Percentiles rank a stretch among this genome's conserved stretches.
Evolutionary conservation across 23 red algal genomes (phyloP).

Genomic region (Rhodosorus marinus): DNA sequence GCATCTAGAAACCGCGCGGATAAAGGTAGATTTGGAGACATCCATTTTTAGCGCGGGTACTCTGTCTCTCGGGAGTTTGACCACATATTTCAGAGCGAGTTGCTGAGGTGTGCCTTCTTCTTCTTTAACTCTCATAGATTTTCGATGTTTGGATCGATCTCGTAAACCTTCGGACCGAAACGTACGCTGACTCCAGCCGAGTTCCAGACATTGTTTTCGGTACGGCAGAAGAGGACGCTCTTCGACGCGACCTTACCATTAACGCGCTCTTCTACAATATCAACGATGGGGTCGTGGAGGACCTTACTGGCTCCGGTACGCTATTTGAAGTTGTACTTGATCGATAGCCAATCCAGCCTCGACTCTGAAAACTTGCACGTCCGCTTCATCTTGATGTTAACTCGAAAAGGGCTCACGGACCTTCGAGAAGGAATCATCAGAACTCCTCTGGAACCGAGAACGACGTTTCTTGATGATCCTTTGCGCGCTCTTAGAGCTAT

Average conservation of each 20-base stretch:
- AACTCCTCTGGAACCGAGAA: conserved; percentile 54
- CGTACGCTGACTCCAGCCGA: conserved; percentile 56
- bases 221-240: conserved; percentile 66
- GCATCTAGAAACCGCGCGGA: conserved; percentile 87
- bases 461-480: conserved; percentile 85
- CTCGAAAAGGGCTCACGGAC: too few species aligned
- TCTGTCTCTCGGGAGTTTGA: too few species aligned
- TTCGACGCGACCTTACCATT: conserved; percentile 86
- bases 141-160: conserved; percentile 64
- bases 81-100: too few species aligned
- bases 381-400: too few species aligned
- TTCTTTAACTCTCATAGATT: too few species aligned
- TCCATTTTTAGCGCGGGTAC: too few species aligned
- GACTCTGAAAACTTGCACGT: too few species aligned
- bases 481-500: conserved; percentile 75
- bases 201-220: conserved; percentile 55
- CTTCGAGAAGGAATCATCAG: conserved; percentile 46
- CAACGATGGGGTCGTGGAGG: conserved; percentile 45
- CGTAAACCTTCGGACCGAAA: conserved; percentile 86
- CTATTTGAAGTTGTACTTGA: too few species aligned
- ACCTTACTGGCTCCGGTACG: conserved; percentile 54
- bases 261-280: conserved; percentile 99
- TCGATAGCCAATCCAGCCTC: too few species aligned
- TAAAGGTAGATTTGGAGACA: too few species aligned
- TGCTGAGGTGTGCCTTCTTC: too few species aligned